phyloP scores from a whole-genome alignment of 306 rosid genomes.

The Medicago truncatula region DNA sequence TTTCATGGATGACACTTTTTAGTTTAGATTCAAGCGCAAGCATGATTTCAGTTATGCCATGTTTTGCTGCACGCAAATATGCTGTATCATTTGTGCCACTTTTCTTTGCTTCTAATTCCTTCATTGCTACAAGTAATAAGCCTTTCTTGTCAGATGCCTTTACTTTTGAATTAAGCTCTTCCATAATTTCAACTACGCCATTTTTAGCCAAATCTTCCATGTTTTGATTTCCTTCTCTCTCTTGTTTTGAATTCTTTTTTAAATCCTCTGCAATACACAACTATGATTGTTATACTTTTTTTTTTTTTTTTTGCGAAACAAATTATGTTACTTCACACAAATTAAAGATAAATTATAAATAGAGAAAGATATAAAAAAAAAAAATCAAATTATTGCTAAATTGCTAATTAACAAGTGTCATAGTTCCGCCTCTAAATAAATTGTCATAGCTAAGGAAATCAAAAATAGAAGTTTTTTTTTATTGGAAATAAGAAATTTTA shows the following conservation, averaged over 20 bases:
- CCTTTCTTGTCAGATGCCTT: neutral
- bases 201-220: neutral
- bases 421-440: too few species aligned
- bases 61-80: conserved; percentile 21
- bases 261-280: neutral
- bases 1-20: conserved; percentile 33
- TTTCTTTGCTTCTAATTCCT: neutral
- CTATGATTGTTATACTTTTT: neutral
- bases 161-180: neutral
- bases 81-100: neutral
- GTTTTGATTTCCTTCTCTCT: neutral
- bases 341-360: too few species aligned
- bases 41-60: conserved; percentile 43
- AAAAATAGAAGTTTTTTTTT: too few species aligned
- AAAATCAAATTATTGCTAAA: too few species aligned
- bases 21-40: fast-evolving
- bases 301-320: neutral
- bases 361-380: too few species aligned
- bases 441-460: too few species aligned
- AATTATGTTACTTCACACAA: too few species aligned
- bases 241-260: neutral
- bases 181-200: neutral
- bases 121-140: neutral
- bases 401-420: too few species aligned
- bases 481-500: too few species aligned